Conservation (phyloP, 805 yeast species). For the Wickerhamiella azymoides region DNA sequence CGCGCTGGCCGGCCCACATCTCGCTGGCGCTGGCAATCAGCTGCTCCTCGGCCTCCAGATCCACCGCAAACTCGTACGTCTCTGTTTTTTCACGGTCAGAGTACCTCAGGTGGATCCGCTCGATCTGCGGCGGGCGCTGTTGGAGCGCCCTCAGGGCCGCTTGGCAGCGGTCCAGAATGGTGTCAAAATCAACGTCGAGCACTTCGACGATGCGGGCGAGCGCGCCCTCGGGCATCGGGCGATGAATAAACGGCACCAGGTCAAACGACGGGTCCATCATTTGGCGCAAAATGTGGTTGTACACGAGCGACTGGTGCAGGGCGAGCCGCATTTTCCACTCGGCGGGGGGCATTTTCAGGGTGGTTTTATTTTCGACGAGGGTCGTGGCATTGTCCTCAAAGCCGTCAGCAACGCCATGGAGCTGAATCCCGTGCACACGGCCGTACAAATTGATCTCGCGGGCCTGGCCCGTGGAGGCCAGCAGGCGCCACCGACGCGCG, state of each 20-base stretch:
- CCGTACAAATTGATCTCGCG: constrained; percentile 24
- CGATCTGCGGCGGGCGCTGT: neutral
- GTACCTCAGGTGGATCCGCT: neutral
- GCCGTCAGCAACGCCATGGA: constrained; percentile 23
- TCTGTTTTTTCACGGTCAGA: neutral
- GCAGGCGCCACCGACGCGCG: constrained; percentile 8
- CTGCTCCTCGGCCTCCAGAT: neutral
- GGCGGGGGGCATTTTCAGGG: neutral
- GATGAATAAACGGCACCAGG: neutral
- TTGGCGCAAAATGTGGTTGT: constrained; percentile 16
- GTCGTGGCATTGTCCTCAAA: constrained; percentile 9
- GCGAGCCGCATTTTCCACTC: constrained; percentile 20
- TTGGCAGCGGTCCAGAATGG: neutral
- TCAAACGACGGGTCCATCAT: constrained; percentile 6
- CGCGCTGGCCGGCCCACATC: constrained; percentile 5
- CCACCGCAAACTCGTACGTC: neutral
- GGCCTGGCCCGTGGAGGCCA: constrained; percentile 3
- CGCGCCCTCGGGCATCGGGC: neutral
- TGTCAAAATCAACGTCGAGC: neutral
- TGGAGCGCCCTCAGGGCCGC: neutral
- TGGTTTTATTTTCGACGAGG: constrained; percentile 23
- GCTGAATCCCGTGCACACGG: constrained; percentile 9
- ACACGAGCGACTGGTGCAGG: constrained; percentile 24
- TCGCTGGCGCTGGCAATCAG: neutral
- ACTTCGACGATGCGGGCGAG: neutral